Percentiles rank a stretch among this genome's conserved stretches.
Conservation (phyloP, 441 rosid genomes). For the Eutrema salsugineum region DNA sequence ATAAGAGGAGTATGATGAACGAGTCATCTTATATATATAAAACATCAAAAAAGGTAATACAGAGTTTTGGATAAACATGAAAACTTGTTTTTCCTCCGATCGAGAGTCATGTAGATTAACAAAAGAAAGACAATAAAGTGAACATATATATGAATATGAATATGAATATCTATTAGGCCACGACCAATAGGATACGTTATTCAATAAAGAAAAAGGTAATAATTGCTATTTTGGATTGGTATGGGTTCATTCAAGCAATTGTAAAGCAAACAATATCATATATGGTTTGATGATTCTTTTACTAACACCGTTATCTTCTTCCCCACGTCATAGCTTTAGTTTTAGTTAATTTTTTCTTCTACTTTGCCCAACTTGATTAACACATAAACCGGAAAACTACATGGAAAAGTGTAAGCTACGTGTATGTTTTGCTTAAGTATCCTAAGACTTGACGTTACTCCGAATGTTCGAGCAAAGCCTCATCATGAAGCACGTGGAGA, state of each 20-base stretch:
- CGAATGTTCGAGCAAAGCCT: not conserved
- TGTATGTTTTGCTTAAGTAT: slow-evolving; percentile 9
- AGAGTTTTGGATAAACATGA: slow-evolving; percentile 30
- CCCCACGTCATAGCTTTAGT: not conserved
- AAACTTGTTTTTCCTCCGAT: slow-evolving; percentile 1
- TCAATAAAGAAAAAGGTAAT: not conserved
- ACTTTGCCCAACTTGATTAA: slow-evolving; percentile 17
- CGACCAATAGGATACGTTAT: slow-evolving; percentile 1
- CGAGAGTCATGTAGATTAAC: slow-evolving; percentile 22
- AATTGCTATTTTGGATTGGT: slow-evolving; percentile 9
- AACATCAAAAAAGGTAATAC: slow-evolving; percentile 14
- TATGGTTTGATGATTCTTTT: slow-evolving; percentile 12
- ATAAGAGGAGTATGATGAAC: slow-evolving; percentile 9
- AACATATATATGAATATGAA: not conserved
- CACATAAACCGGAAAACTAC: not conserved
- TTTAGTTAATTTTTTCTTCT: not conserved
- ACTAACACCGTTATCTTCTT: not conserved
- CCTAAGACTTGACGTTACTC: not conserved
- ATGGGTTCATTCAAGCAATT: slow-evolving; percentile 16
- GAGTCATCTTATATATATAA: slow-evolving; percentile 26
- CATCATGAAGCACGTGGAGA: slow-evolving; percentile 5
- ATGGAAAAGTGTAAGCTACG: not conserved
- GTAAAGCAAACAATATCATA: slow-evolving; percentile 15
- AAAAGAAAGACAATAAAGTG: slow-evolving; percentile 8
- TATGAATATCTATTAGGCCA: not conserved